These are phyloP conservation scores for Kodamaea kakaduensis DNA, from an alignment of 805 yeast species.

Conservation along the genomic window DNA sequence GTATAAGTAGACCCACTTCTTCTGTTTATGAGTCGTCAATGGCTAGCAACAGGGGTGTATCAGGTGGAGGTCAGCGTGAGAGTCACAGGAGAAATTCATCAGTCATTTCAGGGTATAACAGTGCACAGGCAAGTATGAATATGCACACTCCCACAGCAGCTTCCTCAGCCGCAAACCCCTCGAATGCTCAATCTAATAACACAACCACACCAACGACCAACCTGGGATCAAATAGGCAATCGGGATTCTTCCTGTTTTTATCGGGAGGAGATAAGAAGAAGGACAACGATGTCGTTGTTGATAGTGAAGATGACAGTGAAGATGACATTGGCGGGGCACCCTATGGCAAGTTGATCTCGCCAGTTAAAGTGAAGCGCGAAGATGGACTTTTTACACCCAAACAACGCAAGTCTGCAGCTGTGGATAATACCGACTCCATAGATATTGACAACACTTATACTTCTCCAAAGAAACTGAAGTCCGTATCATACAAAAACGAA, in stretches of 20 bases:
- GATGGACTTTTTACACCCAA: slow-evolving; percentile 10
- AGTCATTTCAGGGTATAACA: slow-evolving; percentile 33
- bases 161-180: slow-evolving; percentile 1
- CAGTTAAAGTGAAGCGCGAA: slow-evolving; percentile 23
- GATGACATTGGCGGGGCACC: slow-evolving; percentile 8
- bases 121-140: slow-evolving; percentile 14
- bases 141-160: slow-evolving; percentile 1
- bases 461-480: slow-evolving; percentile 35
- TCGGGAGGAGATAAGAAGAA: slow-evolving; percentile 24
- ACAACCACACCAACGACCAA: slow-evolving; percentile 1
- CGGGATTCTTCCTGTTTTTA: slow-evolving; percentile 55
- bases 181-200: not conserved
- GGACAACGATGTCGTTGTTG: not conserved
- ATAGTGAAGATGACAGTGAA: slow-evolving; percentile 2
- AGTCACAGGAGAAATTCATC: slow-evolving; percentile 26
- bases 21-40: slow-evolving; percentile 47
- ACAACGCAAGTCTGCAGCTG: slow-evolving; percentile 8
- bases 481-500: slow-evolving; percentile 16
- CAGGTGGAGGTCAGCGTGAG: slow-evolving; percentile 14
- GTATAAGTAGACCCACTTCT: slow-evolving; percentile 42
- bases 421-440: slow-evolving; percentile 13
- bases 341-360: slow-evolving; percentile 20
- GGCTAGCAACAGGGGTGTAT: slow-evolving; percentile 32
- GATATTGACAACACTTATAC: slow-evolving; percentile 25
- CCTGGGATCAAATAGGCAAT: slow-evolving; percentile 37